phyloP scores from a whole-genome alignment of 257 asterid genomes.

The Forsythia viridissima region DNA sequence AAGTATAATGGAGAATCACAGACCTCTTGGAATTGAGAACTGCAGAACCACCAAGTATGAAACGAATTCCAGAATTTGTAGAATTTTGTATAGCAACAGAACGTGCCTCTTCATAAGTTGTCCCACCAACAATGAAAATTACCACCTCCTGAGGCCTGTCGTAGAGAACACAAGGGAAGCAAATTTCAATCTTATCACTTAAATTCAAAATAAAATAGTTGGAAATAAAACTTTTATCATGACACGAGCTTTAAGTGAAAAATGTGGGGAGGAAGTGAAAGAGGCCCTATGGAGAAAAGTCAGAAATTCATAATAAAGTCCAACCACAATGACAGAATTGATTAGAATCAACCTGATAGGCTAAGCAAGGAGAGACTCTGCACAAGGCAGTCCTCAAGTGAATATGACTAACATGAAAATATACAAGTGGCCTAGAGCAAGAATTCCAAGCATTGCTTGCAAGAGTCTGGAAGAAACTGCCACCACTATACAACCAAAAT shows the following conservation, averaged over 20 bases:
- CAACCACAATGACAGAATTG: neutral
- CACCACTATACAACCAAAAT: neutral
- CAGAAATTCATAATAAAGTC: neutral
- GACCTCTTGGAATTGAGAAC: constrained; percentile 88
- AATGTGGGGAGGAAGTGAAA: neutral
- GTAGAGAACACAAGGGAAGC: constrained; percentile 2
- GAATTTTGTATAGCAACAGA: constrained; percentile 78
- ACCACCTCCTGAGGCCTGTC: constrained; percentile 94
- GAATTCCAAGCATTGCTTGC: neutral
- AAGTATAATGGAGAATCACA: neutral
- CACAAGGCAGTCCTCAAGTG: neutral
- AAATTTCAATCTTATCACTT: neutral
- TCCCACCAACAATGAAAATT: constrained; percentile 88
- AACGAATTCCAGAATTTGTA: constrained; percentile 80
- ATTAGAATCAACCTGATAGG: neutral
- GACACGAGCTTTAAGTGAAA: neutral
- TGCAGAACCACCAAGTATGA: constrained; percentile 92
- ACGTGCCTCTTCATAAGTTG: constrained; percentile 97
- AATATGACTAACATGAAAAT: neutral
- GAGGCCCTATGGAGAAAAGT: neutral
- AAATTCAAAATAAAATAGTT: neutral
- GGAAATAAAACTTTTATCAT: neutral
- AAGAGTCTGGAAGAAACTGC: neutral
- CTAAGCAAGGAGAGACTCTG: neutral
- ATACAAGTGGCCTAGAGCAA: neutral